phyloP scores from a whole-genome alignment of 2,329 filamentous ascomycete species.

The Colletotrichum tofieldiae region DNA sequence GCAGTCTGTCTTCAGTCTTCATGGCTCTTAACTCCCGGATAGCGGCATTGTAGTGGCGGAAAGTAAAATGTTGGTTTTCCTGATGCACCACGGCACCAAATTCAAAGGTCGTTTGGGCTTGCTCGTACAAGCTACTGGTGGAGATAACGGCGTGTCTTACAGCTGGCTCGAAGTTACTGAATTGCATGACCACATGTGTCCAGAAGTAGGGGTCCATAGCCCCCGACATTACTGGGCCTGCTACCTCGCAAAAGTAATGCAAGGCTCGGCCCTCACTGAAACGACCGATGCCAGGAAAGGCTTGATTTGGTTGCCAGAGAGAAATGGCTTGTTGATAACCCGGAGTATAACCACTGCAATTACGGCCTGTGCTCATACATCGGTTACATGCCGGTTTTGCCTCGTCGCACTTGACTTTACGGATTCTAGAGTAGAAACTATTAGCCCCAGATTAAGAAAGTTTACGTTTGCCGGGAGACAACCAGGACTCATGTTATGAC shows the following conservation, averaged over 20 bases:
- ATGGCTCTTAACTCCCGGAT: slow-evolving; percentile 18
- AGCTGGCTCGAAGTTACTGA: slow-evolving; percentile 22
- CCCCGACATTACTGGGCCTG: slow-evolving; percentile 31
- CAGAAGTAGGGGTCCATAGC: slow-evolving; percentile 39
- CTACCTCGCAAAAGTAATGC: slow-evolving; percentile 24
- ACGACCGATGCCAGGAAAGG: not conserved
- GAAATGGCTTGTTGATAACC: not conserved
- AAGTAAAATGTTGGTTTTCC: not conserved
- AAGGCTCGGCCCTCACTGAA: slow-evolving; percentile 25
- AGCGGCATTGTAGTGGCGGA: slow-evolving; percentile 28
- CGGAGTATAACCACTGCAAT: slow-evolving; percentile 67
- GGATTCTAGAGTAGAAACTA: slow-evolving; percentile 56
- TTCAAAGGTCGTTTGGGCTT: not conserved
- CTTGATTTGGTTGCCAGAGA: not conserved
- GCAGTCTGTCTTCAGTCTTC: not conserved
- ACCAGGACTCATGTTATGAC: not conserved
- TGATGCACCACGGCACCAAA: not conserved
- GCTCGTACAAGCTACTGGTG: slow-evolving; percentile 43
- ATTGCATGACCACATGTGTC: slow-evolving; percentile 39
- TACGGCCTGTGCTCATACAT: slow-evolving; percentile 69
- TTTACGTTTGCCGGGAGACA: no score
- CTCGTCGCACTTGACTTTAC: slow-evolving; percentile 72
- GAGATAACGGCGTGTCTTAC: slow-evolving; percentile 34
- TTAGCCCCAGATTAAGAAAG: not conserved
- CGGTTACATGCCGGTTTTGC: slow-evolving; percentile 66